Base-by-base conservation (phyloP, 495 filamentous ascomycete genomes). In the Alectoria sarmentosa region DNA sequence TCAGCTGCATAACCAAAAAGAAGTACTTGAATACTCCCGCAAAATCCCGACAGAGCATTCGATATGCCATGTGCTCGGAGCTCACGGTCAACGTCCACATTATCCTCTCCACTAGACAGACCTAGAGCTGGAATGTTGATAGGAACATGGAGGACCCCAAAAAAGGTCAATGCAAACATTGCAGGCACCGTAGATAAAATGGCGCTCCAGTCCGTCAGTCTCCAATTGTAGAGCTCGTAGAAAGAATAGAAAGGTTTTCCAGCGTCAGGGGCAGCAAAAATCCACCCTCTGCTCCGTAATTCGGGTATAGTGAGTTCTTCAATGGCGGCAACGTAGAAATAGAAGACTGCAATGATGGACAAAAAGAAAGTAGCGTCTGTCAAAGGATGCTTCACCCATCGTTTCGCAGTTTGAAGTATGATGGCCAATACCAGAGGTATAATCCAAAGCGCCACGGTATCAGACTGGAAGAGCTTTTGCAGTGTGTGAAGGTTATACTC, bases 151-250 rank as follows among this genome's bases (percentile, higher is more conserved):
- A 98, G 83, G 54, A 98, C 86, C 49, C 93, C 93, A 72, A 98
- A 98, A 79, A 98, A 98, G 0, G 95, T 96, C 63, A 98, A 76
- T 3, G 95, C 94, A 73, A 98, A 88, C 92, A 98, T 98, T 15
- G 95, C 91, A 1, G 95, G 94, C 28, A 96, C 81, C 0, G 88
- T 91, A 61, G 89, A 85, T 32, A 80, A 73, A 64, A 98, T 81
- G 30, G 95, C 94, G 28, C 76, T 76, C 89, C 90, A 96, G 70
- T 95, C 82, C 6, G 92, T 86, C 21, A 83, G 77, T 26, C 83
- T 73, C 67, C 94, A 89, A 41, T 61, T 34, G 76, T 96, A 98
- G 55, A 96, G 85, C 1, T 88, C 90, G 76, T 96, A 98, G 69
- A 98, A 98, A 72, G 94, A 90, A 81, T 92, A 98, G 85, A 93